Evolutionary conservation across 2,329 filamentous ascomycete genomes (phyloP), one percentile per base, ranked within the genome.

Genomic region (Colletotrichum sp.): DNA sequence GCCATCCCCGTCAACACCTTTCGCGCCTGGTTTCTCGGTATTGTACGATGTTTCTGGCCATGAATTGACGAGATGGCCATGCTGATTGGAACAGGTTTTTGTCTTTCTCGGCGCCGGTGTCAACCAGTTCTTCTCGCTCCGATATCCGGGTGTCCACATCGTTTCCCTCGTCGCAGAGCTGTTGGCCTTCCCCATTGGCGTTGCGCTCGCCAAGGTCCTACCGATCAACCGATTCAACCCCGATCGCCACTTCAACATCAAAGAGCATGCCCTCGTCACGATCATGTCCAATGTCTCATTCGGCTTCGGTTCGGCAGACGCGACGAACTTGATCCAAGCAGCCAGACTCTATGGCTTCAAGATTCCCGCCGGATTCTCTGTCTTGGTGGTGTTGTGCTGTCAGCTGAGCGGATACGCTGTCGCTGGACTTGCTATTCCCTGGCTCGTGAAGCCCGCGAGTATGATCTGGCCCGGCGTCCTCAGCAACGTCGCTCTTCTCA

Each of bases 401-500:
- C 87, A 89, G 74, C 85, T 87, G 66, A 86, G 89, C 59, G 87
- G 88, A n/a, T 89, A 88, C 74, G 88, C 87, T 9, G 81, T 89
- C 67, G 87, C 88, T 9, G 88, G 74, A 4, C 65, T 87, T 4
- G 80, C 80, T 5, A 83, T 85, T 16, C 82, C 84, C 1, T 88
- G 87, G 79, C 80, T 88, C 30, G 87, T 88, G 13, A 86, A 85
- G 66, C 87, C 87, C 1, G 81, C 86, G 1, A 85, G 84, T 75
- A 85, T 84, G 74, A 83, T 90, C 16, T 90, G 89, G 89, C 89
- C 89, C 0, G 82, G 84, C 5, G 85, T 85, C 0, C 80, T 90
- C 21, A 83, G 85, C 9, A 87, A 84, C n/a, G 86, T 87, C 30
- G 83, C 86, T 8, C 81, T 88, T 18, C 86, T 86, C 78, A 77